Base-by-base conservation (phyloP, 2,329 filamentous ascomycete species). In the Calonectria pauciramosa region DNA sequence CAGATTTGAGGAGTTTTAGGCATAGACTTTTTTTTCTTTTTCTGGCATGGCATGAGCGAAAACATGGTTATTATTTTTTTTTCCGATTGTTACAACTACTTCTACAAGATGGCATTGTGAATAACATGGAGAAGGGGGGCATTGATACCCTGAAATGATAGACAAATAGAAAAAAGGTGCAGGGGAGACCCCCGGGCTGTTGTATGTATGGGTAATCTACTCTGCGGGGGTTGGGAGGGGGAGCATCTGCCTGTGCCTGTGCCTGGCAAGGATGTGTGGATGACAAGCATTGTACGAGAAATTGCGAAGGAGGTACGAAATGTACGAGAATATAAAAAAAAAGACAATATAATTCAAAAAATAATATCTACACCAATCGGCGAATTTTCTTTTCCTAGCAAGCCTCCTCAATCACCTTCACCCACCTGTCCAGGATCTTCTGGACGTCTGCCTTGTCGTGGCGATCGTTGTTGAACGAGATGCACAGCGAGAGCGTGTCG, bases 1-100 rank as follows among this genome's bases (percentile, higher is more conserved):
- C 73, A 75, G 44, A 72, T 75, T 49, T 75, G 38, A 71, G 30
- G 18, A 67, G 18, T 51, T 66, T 36, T 32, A 34, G 13, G n/a
- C 18, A 36, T 34, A n/a, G 54, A 34, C 54, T 38, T 32, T 8
- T 32, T 32, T 32, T 60, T 32, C 30, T 32, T 32, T 32, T 60
- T 36, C 23, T 60, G 41, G 41, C 41, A 47, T 47, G 14, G 11
- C 14, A 44, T 11, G 8, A 44, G 41, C 41, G 41, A n/a, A 44
- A 44, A 18, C 41, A 44, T 44, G 20, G 5, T 44, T 7, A 3
- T 44, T 44, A 14, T 44, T 44, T 44, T 44, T 44, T 20, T 44
- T 44, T n/a, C 20, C 41, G 4, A 44, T 16, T 18, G 5, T 18
- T 18, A 41, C 38, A 5, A 44, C 41, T n/a, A 47, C 41, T n/a